phyloP scores from a whole-genome alignment of 345 rosid species.

The Eucalyptus marginata region DNA sequence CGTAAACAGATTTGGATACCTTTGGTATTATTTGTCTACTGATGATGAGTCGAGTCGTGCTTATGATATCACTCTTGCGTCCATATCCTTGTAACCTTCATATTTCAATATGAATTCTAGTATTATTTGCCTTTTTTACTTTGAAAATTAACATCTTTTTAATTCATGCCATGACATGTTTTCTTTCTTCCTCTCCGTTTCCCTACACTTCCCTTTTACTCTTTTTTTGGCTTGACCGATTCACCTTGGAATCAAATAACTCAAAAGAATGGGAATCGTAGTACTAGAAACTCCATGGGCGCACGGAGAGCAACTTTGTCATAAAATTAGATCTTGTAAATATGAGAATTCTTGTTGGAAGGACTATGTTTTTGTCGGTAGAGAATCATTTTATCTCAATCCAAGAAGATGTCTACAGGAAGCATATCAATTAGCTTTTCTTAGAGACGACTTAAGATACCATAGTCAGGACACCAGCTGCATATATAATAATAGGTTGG shows the following conservation, averaged over 20 bases:
- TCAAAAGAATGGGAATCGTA: background rate
- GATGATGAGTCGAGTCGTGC: background rate
- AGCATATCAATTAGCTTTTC: background rate
- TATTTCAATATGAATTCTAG: background rate
- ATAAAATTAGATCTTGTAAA: background rate
- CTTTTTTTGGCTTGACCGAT: background rate
- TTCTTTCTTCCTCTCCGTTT: background rate
- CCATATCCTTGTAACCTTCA: background rate
- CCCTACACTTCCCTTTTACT: background rate
- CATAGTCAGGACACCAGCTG: background rate
- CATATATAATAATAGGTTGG: background rate
- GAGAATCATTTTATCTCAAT: background rate
- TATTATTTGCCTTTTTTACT: background rate
- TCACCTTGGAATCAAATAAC: background rate
- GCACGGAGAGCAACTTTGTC: background rate
- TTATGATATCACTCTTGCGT: background rate
- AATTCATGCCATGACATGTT: background rate
- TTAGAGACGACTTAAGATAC: background rate
- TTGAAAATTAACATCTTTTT: no score
- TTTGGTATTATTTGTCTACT: background rate
- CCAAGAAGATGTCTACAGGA: background rate
- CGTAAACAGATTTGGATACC: accelerated
- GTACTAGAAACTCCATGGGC: background rate
- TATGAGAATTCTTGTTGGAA: background rate
- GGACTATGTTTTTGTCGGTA: background rate